Evolutionary conservation across 148 eudicot species (phyloP).

Genomic region (Spergularia marina): DNA sequence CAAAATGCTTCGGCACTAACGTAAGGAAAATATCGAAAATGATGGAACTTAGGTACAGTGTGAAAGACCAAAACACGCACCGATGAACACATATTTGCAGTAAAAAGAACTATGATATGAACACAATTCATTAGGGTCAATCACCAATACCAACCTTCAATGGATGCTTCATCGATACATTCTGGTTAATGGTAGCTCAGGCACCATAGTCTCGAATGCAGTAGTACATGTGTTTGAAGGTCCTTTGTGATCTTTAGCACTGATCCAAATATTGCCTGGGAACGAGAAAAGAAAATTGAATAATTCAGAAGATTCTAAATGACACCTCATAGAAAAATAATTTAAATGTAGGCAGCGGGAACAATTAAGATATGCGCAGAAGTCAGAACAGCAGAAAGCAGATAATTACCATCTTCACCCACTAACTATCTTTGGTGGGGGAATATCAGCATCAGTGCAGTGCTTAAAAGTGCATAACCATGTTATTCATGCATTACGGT

Average conservation of each 20-base stretch:
- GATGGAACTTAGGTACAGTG: no score
- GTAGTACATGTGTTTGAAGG: not conserved
- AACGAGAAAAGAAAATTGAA: not conserved
- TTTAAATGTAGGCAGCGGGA: not conserved
- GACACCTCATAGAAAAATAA: not conserved
- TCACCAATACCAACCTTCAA: not conserved
- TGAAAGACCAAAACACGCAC: no score
- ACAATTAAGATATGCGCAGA: not conserved
- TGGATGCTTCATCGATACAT: not conserved
- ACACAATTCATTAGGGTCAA: no score
- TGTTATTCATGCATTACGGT: no score
- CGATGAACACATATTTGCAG: not conserved
- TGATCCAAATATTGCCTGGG: not conserved
- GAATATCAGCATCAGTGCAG: not conserved
- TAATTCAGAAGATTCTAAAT: not conserved
- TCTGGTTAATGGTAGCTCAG: not conserved
- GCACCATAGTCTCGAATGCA: conserved; percentile 1
- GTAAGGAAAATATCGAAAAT: no score
- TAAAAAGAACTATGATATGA: not conserved
- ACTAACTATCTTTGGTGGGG: not conserved
- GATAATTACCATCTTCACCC: not conserved
- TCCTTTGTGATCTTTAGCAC: not conserved
- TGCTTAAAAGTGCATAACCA: no score
- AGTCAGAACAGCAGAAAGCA: no score
- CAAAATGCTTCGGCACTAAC: not conserved